These are phyloP conservation scores for Ustilago tritici DNA, from an alignment of 1,284 basidiomycete species.

Conservation along the genomic window DNA sequence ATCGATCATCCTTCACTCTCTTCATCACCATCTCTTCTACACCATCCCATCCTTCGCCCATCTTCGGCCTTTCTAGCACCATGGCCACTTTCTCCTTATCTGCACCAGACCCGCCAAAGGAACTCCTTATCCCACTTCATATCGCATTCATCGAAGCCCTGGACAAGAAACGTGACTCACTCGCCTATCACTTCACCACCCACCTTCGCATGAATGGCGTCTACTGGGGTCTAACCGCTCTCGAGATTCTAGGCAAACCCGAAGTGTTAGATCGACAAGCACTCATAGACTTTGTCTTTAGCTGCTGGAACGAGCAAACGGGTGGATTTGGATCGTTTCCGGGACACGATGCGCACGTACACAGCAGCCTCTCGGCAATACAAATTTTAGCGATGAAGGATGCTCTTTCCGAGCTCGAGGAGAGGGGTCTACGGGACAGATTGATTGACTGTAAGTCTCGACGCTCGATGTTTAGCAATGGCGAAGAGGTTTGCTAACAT, in stretches of 20 bases:
- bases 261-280: conserved; percentile 84
- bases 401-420: conserved; percentile 77
- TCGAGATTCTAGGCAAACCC: conserved; percentile 81
- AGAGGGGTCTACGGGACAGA: conserved; percentile 70
- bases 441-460: conserved; percentile 79
- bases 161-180: conserved; percentile 53
- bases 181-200: conserved; percentile 87
- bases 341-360: conserved; percentile 89
- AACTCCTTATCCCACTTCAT: conserved; percentile 44
- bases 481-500: background rate
- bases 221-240: conserved; percentile 93
- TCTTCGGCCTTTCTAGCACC: background rate
- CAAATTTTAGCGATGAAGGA: conserved; percentile 90
- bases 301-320: conserved; percentile 78
- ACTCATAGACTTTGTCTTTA: conserved; percentile 89
- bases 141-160: conserved; percentile 49
- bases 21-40: background rate
- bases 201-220: conserved; percentile 95
- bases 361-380: conserved; percentile 87
- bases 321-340: conserved; percentile 93
- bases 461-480: no score
- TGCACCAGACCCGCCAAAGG: conserved; percentile 7
- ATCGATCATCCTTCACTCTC: conserved; percentile 23
- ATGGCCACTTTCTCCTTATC: conserved; percentile 1
- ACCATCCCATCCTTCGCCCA: background rate